Percentiles rank a stretch among this genome's conserved stretches.
Conservation (phyloP, 306 rosid genomes). For the Cucumis cinereus region DNA sequence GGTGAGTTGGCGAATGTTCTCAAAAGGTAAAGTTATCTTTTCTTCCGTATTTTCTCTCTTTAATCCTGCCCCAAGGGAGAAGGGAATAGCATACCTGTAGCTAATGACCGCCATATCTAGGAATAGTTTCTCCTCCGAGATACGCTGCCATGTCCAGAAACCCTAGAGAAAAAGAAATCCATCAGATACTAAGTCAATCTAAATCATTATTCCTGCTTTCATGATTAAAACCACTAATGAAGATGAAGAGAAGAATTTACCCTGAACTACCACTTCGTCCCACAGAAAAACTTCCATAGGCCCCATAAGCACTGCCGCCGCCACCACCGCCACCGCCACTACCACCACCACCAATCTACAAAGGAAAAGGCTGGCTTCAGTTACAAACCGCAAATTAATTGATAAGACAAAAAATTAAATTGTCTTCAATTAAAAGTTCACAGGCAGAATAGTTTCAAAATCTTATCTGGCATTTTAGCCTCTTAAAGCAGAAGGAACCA, state of each 20-base stretch:
- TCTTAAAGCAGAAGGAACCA: not conserved
- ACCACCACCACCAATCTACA: constrained; percentile 60
- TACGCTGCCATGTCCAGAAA: constrained; percentile 34
- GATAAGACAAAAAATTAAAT: not conserved
- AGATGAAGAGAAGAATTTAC: constrained; percentile 29
- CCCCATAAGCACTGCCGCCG: constrained; percentile 58
- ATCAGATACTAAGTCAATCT: not conserved
- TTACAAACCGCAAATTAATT: not conserved
- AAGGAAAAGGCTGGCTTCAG: constrained; percentile 2
- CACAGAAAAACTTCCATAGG: constrained; percentile 72
- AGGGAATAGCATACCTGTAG: not conserved
- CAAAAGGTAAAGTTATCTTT: not conserved
- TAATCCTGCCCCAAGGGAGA: constrained; percentile 4
- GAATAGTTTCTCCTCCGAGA: constrained; percentile 55
- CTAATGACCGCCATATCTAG: constrained; percentile 4
- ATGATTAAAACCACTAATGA: not conserved
- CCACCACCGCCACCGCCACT: constrained; percentile 44
- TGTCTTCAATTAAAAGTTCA: not conserved
- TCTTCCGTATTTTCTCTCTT: constrained; percentile 2
- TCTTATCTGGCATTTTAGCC: not conserved
- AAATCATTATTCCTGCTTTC: not conserved
- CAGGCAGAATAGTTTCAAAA: not conserved
- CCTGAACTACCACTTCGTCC: constrained; percentile 66
- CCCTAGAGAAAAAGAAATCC: not conserved
- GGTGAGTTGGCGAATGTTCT: not conserved